Percentiles rank a stretch among this genome's conserved stretches.
phyloP scores from a whole-genome alignment of 75 land plant genomes.

The Pinus taeda region DNA sequence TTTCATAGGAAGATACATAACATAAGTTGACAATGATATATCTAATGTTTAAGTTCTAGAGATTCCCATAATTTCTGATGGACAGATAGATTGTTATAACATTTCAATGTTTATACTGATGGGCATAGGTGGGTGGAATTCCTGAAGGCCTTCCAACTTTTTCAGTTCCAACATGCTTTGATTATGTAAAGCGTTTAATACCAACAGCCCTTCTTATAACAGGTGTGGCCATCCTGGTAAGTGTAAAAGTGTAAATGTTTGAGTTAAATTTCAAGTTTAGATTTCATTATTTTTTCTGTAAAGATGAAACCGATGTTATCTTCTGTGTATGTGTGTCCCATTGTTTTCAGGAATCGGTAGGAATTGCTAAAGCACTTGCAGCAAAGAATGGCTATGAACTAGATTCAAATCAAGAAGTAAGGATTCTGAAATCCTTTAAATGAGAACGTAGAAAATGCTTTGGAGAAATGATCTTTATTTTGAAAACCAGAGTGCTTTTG shows the following conservation, averaged over 20 bases:
- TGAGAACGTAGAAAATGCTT: neutral
- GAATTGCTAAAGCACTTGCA: slow-evolving; percentile 96
- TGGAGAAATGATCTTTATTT: neutral
- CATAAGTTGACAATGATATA: neutral
- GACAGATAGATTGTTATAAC: neutral
- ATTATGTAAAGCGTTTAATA: slow-evolving; percentile 22
- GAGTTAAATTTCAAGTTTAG: neutral
- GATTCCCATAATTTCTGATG: neutral
- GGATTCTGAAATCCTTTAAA: neutral
- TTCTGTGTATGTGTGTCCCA: neutral
- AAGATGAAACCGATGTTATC: neutral
- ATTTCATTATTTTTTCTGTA: neutral
- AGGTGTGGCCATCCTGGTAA: slow-evolving; percentile 55
- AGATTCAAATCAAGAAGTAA: slow-evolving; percentile 96
- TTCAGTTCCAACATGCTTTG: slow-evolving; percentile 31
- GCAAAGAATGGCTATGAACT: slow-evolving; percentile 97
- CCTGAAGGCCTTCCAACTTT: slow-evolving; percentile 54
- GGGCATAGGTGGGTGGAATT: slow-evolving; percentile 38
- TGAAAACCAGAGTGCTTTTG: neutral
- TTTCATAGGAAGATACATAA: neutral
- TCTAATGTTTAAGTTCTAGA: neutral
- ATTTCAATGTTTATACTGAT: neutral
- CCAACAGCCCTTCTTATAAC: slow-evolving; percentile 42
- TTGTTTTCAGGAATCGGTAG: slow-evolving; percentile 83
- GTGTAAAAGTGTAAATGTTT: slow-evolving; percentile 5